These are phyloP conservation scores for Thraustochytrium striatum DNA, from an alignment of 352 stramenopile genomes.

Conservation along the genomic window DNA sequence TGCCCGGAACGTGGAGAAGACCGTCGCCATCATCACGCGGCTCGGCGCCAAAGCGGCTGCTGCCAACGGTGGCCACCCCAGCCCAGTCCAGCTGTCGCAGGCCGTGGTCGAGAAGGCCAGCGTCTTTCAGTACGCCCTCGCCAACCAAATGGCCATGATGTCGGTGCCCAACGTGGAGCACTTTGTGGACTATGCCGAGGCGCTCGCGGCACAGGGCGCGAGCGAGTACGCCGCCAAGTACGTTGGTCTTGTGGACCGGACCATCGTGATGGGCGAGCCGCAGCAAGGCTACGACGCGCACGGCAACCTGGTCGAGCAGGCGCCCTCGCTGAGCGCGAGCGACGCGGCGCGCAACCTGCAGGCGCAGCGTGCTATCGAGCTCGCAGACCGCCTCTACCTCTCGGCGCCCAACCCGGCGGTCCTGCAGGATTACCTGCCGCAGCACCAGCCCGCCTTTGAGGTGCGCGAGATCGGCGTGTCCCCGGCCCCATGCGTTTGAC, in stretches of 20 bases:
- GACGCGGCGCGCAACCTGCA: conserved; percentile 8
- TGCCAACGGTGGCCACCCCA: not conserved
- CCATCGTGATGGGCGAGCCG: not conserved
- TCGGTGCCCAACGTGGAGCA: conserved; percentile 34
- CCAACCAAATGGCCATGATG: not conserved
- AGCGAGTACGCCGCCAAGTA: conserved; percentile 18
- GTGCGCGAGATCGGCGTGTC: not conserved
- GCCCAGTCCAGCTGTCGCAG: not conserved
- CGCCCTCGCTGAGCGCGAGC: not conserved
- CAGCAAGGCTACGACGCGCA: conserved; percentile 26
- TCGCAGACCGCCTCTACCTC: conserved; percentile 12
- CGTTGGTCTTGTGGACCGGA: not conserved
- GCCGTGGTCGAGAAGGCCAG: conserved; percentile 33
- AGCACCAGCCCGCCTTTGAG: not conserved
- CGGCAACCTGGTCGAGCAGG: conserved; percentile 9
- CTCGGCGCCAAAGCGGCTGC: not conserved
- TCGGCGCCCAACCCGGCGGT: not conserved
- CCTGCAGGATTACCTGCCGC: not conserved
- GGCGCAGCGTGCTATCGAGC: conserved; percentile 17
- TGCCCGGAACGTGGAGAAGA: conserved; percentile 43
- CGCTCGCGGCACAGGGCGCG: conserved; percentile 20
- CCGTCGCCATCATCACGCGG: conserved; percentile 16
- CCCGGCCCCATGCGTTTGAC: too few relatives aligned
- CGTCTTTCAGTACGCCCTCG: conserved; percentile 21
- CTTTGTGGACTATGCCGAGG: conserved; percentile 27